These are phyloP conservation scores for Sporothrix globosa DNA, from an alignment of 2,329 filamentous ascomycete genomes.

Conservation along the genomic window DNA sequence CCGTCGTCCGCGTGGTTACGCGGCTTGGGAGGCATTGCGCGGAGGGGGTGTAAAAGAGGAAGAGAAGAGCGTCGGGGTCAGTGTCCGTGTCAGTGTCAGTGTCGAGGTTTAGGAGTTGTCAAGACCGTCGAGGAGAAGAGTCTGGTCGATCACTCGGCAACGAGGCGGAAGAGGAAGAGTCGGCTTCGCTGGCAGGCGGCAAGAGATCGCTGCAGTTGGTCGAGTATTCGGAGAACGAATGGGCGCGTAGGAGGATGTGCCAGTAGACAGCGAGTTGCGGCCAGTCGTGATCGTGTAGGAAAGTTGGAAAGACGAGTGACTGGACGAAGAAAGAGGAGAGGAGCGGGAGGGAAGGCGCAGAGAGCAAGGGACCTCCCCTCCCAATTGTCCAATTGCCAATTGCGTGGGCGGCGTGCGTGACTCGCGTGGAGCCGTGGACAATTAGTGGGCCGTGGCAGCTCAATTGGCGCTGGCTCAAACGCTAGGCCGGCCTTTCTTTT, in stretches of 20 bases:
- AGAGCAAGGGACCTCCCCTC: slow-evolving; percentile 1
- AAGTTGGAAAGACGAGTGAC: background rate
- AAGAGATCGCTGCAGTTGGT: too few species aligned
- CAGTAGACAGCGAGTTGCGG: background rate
- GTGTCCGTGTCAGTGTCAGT: too few species aligned
- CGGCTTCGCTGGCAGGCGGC: background rate
- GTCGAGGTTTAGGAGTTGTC: too few species aligned
- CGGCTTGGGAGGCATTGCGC: slow-evolving; percentile 34
- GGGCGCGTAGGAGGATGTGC: background rate
- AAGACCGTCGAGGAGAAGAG: background rate
- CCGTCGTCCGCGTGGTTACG: slow-evolving; percentile 33
- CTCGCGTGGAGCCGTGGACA: background rate
- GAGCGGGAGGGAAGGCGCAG: background rate
- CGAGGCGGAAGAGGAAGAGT: background rate
- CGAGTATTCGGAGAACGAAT: background rate
- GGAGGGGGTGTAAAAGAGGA: background rate
- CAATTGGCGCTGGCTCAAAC: background rate
- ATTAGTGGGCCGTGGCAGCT: background rate
- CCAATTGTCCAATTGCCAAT: background rate
- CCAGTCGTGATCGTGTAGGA: background rate
- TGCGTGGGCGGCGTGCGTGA: slow-evolving; percentile 23
- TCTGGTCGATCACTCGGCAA: background rate
- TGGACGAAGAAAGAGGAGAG: background rate
- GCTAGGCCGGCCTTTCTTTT: slow-evolving; percentile 3
- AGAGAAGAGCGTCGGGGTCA: too few species aligned